phyloP scores from a whole-genome alignment of 306 rosid genomes.

The Notholithocarpus densiflorus region DNA sequence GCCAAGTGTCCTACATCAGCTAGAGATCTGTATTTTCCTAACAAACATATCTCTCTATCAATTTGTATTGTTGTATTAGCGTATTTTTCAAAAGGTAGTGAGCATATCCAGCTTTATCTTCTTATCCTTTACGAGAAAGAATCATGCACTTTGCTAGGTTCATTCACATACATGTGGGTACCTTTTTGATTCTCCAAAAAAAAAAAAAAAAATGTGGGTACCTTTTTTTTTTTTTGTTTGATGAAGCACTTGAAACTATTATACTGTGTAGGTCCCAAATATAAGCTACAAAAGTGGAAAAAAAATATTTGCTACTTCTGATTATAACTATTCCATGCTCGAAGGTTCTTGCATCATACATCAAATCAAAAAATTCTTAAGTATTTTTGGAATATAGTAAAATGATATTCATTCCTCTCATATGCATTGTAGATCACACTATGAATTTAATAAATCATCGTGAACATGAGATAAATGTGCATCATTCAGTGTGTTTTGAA shows the following conservation, averaged over 20 bases:
- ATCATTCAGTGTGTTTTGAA: accelerated
- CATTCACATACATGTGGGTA: conserved; percentile 1
- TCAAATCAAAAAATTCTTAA: background rate
- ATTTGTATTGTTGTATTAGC: background rate
- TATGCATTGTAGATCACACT: accelerated
- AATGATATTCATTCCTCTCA: too few relatives aligned
- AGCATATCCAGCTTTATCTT: conserved; percentile 37
- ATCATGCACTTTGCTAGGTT: conserved; percentile 29
- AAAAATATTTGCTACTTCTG: background rate
- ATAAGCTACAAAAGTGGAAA: background rate
- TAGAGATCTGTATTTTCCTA: background rate
- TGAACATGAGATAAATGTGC: accelerated
- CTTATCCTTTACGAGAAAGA: conserved; percentile 35
- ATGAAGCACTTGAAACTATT: background rate
- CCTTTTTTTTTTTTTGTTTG: too few relatives aligned
- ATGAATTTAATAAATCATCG: too few relatives aligned
- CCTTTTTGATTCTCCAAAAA: too few relatives aligned
- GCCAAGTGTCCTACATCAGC: conserved; percentile 11
- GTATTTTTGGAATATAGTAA: too few relatives aligned
- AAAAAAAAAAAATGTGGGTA: background rate
- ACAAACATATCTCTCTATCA: background rate
- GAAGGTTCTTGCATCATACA: background rate
- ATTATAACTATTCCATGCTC: background rate
- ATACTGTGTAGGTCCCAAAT: background rate
- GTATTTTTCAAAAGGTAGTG: conserved; percentile 15